phyloP scores from a whole-genome alignment of 768 basidiomycete genomes.

The Suillus fuscotomentosus region DNA sequence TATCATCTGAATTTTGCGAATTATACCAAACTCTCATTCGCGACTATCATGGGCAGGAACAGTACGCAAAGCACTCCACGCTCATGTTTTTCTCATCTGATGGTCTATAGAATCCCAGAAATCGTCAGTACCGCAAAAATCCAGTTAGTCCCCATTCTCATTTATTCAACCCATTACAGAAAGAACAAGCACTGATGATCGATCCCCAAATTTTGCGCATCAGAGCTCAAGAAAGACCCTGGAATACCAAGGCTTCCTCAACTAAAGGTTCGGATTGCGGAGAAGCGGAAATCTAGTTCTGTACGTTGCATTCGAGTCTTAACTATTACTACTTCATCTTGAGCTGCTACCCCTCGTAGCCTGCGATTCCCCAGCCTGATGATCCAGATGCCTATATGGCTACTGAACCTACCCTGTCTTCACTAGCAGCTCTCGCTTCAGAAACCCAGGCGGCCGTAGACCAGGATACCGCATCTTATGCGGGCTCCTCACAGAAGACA shows the following conservation, averaged over 20 bases:
- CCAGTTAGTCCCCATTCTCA: conserved; percentile 16
- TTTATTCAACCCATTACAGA: background rate
- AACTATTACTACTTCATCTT: background rate
- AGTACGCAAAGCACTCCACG: conserved; percentile 18
- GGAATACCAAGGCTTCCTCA: conserved; percentile 82
- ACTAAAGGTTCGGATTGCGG: conserved; percentile 59
- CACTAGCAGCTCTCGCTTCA: conserved; percentile 53
- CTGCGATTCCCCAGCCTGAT: conserved; percentile 24
- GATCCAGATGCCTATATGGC: conserved; percentile 71
- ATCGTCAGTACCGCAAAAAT: conserved; percentile 22
- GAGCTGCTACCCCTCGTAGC: background rate
- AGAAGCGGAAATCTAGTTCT: conserved; percentile 42
- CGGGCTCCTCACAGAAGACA: conserved; percentile 41
- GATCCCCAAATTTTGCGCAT: background rate
- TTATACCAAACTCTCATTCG: no score
- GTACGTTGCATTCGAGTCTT: conserved; percentile 30
- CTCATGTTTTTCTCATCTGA: background rate
- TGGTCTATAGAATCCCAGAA: conserved; percentile 22
- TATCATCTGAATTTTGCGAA: background rate
- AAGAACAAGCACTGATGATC: conserved; percentile 6
- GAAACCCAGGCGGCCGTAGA: conserved; percentile 10
- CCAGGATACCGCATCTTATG: conserved; percentile 33
- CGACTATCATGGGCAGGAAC: conserved; percentile 26
- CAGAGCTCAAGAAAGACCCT: conserved; percentile 87
- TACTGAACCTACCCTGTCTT: conserved; percentile 66